Base-by-base conservation (phyloP, 2,329 filamentous ascomycete genomes). In the Xylaria sp. region DNA sequence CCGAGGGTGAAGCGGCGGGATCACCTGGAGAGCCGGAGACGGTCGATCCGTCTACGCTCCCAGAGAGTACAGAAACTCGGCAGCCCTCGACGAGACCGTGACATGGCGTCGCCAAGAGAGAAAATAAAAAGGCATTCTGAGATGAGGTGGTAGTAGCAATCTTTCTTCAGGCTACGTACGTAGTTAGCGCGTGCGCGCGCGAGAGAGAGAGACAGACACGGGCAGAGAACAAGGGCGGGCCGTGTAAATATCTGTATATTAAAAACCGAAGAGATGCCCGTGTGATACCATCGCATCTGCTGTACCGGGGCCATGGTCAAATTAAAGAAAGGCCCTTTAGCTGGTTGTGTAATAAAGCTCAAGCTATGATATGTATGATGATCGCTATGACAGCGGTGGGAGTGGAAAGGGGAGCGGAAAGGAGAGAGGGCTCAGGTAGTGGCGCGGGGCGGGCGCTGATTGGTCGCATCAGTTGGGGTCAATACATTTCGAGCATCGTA, bases 401-500 rank as follows among this genome's bases (percentile, higher is more conserved):
- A 34, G n/a, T 38, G n/a, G 11, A 18, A 21, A 44, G 21, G 18
- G 34, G n/a, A n/a, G n/a, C n/a, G n/a, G 13, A 40, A 51, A 56
- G 38, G 39, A 47, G 44, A 40, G 44, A 41, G 20, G 42, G 42
- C 13, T 29, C 52, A 50, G 40, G 43, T 53, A 52, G 54, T 52
- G 47, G 57, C 54, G 57, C 57, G 57, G 57, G 57, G 57, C 21
- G 22, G 44, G 7, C 29, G 24, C 47, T 50, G 11, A 64, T 64
- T 64, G 62, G 62, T n/a, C 39, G 59, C 40, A 63, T 16, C 4
- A 16, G 40, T 61, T 63, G 51, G 53, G 54, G 43, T 54, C 48
- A 57, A 48, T 56, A 55, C 45, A 63, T 50, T 62, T 65, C 57
- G 59, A 66, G 58, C 63, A 61, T 66, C 59, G 50, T 54, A 63